phyloP scores from a whole-genome alignment of 345 rosid genomes.

The Trapa bicornis region DNA sequence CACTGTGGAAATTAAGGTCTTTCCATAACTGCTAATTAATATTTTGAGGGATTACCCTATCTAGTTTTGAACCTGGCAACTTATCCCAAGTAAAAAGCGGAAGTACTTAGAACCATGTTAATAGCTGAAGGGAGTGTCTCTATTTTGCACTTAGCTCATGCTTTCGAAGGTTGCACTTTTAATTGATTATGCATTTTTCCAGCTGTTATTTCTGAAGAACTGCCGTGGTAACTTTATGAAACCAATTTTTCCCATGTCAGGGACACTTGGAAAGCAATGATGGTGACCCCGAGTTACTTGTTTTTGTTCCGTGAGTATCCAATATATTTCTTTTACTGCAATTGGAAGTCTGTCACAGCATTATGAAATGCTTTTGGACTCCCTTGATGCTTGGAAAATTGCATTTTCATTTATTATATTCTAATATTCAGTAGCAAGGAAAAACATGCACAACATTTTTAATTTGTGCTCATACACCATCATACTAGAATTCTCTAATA shows the following conservation, averaged over 20 bases:
- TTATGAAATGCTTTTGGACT: not conserved
- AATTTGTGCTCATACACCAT: not conserved
- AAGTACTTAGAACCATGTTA: not conserved
- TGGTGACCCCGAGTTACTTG: constrained; percentile 91
- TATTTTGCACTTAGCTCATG: not conserved
- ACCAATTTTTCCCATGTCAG: constrained; percentile 24
- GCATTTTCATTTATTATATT: not conserved
- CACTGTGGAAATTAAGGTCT: too few species aligned
- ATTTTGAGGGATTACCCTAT: too few species aligned
- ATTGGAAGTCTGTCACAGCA: not conserved
- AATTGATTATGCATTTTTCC: not conserved
- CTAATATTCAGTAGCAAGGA: not conserved
- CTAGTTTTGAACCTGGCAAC: too few species aligned
- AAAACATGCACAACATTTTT: not conserved
- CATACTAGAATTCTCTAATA: not conserved
- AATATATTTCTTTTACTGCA: not conserved
- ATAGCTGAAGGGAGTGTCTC: not conserved
- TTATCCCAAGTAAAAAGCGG: too few species aligned
- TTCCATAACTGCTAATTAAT: too few species aligned
- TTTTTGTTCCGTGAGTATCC: constrained; percentile 71
- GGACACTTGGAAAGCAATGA: constrained; percentile 86
- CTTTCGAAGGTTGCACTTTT: not conserved
- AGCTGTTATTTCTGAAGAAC: not conserved
- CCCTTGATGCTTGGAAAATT: not conserved
- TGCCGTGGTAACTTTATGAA: not conserved